A percentile compares a stretch with the other conserved stretches of the same genome.
Evolutionary conservation across 352 stramenopile genomes (phyloP).

Genomic region (Phytophthora fragariae): DNA sequence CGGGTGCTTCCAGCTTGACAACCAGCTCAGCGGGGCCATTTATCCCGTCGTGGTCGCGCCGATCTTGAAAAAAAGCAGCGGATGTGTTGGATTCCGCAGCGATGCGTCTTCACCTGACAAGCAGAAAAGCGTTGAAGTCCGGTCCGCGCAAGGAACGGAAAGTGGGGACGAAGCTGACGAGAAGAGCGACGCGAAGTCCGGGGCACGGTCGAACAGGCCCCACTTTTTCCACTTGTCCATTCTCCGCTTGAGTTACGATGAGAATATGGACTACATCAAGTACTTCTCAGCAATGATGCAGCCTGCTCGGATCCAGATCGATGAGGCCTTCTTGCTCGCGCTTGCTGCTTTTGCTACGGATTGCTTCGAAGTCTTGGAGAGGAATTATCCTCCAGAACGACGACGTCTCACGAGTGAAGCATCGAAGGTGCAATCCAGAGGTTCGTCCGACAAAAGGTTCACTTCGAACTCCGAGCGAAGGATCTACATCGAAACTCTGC

Average conservation of each 20-base stretch:
- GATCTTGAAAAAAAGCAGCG: constrained; percentile 51
- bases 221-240: constrained; percentile 84
- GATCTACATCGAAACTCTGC: constrained; percentile 88
- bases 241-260: constrained; percentile 78
- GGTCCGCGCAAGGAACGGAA: constrained; percentile 34
- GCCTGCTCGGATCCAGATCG: constrained; percentile 48
- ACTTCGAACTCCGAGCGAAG: constrained; percentile 51
- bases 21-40: constrained; percentile 74
- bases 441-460: constrained; percentile 34
- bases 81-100: constrained; percentile 34
- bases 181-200: constrained; percentile 28
- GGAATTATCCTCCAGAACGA: constrained; percentile 35
- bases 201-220: constrained; percentile 19
- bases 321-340: constrained; percentile 41
- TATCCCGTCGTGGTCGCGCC: constrained; percentile 88
- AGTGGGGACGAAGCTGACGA: constrained; percentile 21
- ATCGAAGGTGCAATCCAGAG: constrained; percentile 26
- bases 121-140: constrained; percentile 37
- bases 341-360: constrained; percentile 39
- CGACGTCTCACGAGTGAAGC: constrained; percentile 35
- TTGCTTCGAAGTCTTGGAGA: constrained; percentile 21
- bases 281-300: constrained; percentile 88
- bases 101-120: constrained; percentile 31
- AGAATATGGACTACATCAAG: constrained; percentile 90
- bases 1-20: constrained; percentile 85